Conservation (phyloP, 2,329 filamentous ascomycete genomes). For the Xylariomycetidae sp. region DNA sequence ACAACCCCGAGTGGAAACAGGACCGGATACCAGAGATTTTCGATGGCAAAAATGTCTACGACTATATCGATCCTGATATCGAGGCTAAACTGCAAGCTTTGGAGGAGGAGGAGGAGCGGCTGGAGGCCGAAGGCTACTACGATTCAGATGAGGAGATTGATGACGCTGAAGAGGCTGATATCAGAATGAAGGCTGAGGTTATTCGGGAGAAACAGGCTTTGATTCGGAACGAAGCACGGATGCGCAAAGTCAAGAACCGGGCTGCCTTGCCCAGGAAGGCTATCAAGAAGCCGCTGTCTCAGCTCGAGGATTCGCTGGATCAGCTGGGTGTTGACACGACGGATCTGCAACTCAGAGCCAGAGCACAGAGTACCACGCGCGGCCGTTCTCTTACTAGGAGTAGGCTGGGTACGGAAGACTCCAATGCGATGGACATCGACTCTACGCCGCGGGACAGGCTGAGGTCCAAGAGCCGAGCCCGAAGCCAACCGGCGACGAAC, state of each 20-base stretch:
- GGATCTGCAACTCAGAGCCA: constrained; percentile 67
- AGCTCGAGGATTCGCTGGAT: constrained; percentile 83
- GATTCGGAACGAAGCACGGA: constrained; percentile 89
- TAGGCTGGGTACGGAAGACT: constrained; percentile 58
- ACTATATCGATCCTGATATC: constrained; percentile 96
- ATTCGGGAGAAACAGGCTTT: constrained; percentile 93
- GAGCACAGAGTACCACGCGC: constrained; percentile 61
- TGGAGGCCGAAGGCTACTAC: constrained; percentile 91
- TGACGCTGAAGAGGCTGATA: constrained; percentile 83
- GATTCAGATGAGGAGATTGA: constrained; percentile 78
- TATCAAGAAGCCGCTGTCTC: constrained; percentile 74
- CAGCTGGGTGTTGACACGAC: constrained; percentile 80
- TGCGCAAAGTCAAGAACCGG: constrained; percentile 98
- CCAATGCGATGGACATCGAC: constrained; percentile 74
- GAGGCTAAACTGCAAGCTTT: constrained; percentile 86
- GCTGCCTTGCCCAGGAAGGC: constrained; percentile 84
- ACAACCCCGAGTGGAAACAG: constrained; percentile 89
- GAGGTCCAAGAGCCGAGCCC: constrained; percentile 68
- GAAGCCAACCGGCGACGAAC: constrained; percentile 59
- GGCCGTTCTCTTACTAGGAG: constrained; percentile 66
- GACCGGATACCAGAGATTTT: constrained; percentile 93
- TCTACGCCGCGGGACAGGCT: constrained; percentile 52
- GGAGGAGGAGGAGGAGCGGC: constrained; percentile 91
- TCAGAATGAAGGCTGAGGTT: constrained; percentile 85
- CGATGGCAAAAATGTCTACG: constrained; percentile 95